Evolutionary conservation across 495 filamentous ascomycete genomes (phyloP), one percentile per base, ranked within the genome.

Genomic region (Neurospora sp.): DNA sequence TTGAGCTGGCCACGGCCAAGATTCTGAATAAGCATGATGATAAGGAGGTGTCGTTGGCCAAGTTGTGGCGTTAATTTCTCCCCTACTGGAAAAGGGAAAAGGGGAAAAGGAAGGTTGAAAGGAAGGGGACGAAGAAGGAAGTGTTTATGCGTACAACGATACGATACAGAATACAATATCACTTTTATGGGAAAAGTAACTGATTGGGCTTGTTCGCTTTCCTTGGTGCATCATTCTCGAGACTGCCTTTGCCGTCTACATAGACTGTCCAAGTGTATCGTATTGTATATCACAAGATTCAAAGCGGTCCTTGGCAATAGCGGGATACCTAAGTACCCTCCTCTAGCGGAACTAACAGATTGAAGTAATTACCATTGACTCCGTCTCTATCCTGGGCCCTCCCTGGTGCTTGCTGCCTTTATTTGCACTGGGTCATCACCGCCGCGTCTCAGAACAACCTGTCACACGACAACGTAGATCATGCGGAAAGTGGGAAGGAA

Each of bases 1-100:
- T 99, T 81, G 96, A 99, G 81, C 86, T 99, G 75, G 96, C 96
- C 37, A 98, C 96, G 4, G 96, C 96, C 78, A 99, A 99, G 92
- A 95, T 99, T 69, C 89, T 99, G 79, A 98, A 98, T 87, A 98
- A 98, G 87, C 96, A 99, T 80, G 96, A 99, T 77, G 96, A 99
- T 81, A 99, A 98, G 87, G 94, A 97, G 82, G 93, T 81, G 70
- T 81, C 79, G 22, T 70, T 81, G 74, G 79, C 79, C 70, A 81
- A 81, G 77, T 65, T 81, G 45, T 81, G 79, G 79, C 79, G 79
- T 68, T 81, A 73, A 77, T n/a, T 65, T 35, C 16, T 3, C 53
- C 12, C 35, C 3, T 35, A 35, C 31, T 35, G 17, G n/a, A 5
- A 8, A 7, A 8, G 20, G 35, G 68, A 69, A 69, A 69, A 44